Conservation (phyloP, 2,329 filamentous ascomycete species). For the Keithomyces neogunnii region DNA sequence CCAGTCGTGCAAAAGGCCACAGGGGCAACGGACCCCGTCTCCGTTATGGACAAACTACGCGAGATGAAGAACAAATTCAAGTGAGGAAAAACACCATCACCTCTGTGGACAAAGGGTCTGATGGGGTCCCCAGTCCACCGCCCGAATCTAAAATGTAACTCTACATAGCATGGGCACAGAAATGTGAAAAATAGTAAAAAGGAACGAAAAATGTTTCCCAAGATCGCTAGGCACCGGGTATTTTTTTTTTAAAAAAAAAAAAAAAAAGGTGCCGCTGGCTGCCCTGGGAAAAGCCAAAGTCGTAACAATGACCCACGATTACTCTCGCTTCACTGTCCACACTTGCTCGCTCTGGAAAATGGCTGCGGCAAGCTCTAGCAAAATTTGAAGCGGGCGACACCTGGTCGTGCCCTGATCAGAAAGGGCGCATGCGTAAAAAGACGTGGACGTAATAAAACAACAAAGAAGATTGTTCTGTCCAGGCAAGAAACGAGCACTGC, state of each 20-base stretch:
- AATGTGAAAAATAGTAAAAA: constrained; percentile 14
- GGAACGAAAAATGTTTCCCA: constrained; percentile 7
- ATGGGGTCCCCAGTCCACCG: constrained; percentile 16
- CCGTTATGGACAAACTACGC: constrained; percentile 77
- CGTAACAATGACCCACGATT: constrained; percentile 22
- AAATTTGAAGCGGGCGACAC: constrained; percentile 42
- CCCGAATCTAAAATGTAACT: constrained; percentile 12
- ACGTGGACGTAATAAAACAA: neutral
- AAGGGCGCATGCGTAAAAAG: neutral
- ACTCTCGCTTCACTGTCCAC: constrained; percentile 62
- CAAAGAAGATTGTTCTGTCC: neutral
- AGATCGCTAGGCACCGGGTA: constrained; percentile 15
- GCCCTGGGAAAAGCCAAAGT: constrained; percentile 16
- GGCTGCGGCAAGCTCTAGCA: constrained; percentile 59
- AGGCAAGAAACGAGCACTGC: no score
- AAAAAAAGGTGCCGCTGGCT: constrained; percentile 17
- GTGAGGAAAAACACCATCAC: constrained; percentile 29
- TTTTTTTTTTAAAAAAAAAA: no score
- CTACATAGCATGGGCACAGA: neutral
- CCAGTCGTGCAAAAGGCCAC: constrained; percentile 77
- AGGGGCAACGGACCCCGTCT: constrained; percentile 68
- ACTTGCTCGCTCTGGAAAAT: constrained; percentile 49
- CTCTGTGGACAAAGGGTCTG: neutral
- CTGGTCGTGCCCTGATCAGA: neutral
- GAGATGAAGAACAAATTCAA: constrained; percentile 83